Evolutionary conservation across 306 rosid genomes (phyloP).

Genomic region (Pterocarpus santalinus): DNA sequence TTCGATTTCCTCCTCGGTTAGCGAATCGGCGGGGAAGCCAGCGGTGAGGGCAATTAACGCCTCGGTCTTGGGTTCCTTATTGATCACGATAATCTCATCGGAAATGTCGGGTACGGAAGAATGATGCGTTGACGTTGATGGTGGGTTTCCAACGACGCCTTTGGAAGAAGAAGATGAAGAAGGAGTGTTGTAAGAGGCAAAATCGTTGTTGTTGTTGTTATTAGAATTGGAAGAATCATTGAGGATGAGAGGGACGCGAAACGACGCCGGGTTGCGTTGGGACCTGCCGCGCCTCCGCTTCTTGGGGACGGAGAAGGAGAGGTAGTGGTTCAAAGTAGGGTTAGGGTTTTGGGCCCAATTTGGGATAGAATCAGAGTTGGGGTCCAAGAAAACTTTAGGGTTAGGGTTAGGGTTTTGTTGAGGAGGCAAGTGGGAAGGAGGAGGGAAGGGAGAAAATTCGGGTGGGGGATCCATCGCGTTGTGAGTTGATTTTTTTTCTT

Average conservation of each 20-base stretch:
- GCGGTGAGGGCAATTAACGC: slow-evolving; percentile 82
- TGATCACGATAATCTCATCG: slow-evolving; percentile 89
- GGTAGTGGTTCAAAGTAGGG: slow-evolving; percentile 51
- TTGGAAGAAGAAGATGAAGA: slow-evolving; percentile 44
- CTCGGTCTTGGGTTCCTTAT: slow-evolving; percentile 86
- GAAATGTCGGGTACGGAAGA: slow-evolving; percentile 48
- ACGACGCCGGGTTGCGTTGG: slow-evolving; percentile 72
- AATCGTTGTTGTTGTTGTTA: slow-evolving; percentile 41
- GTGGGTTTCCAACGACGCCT: slow-evolving; percentile 34
- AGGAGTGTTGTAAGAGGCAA: slow-evolving; percentile 37
- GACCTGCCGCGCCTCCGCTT: slow-evolving; percentile 89
- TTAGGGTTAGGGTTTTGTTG: slow-evolving; percentile 59
- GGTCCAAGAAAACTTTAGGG: slow-evolving; percentile 32
- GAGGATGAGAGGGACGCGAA: slow-evolving; percentile 57
- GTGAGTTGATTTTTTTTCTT: neutral
- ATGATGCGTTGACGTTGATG: slow-evolving; percentile 19
- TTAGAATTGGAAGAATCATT: slow-evolving; percentile 46
- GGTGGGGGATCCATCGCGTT: slow-evolving; percentile 49
- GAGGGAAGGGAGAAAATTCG: slow-evolving; percentile 59
- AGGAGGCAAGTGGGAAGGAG: slow-evolving; percentile 65
- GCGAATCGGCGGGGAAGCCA: slow-evolving; percentile 92
- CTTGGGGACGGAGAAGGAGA: slow-evolving; percentile 82
- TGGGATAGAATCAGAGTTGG: slow-evolving; percentile 51
- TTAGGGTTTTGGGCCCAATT: slow-evolving; percentile 53
- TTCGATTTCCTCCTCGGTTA: slow-evolving; percentile 91